Evolutionary conservation across 768 basidiomycete species (phyloP), one percentile per base, ranked within the genome.

Genomic region (Neoboletus magnificus): DNA sequence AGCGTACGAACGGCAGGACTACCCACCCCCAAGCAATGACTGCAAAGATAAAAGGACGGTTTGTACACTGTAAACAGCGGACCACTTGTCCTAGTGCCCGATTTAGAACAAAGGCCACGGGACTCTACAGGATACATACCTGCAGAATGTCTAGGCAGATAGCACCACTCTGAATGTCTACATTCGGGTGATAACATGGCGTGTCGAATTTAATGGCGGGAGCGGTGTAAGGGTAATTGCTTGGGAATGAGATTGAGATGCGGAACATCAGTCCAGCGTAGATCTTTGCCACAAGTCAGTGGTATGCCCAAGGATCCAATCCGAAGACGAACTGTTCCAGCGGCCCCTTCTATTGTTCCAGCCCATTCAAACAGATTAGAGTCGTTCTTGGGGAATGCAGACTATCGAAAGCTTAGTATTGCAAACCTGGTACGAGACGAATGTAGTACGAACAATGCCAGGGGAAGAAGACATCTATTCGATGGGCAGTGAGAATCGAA

Each of bases 101-200:
- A 11, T 58, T 61, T 20, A 60, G 56, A 13, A 53, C 53, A 62
- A 44, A 2, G 15, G 20, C 23, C n/a, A 32, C 27, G 32, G 2
- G 15, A 18, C 16, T 23, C 10, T 27, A 20, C 9, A 29, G 1
- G n/a, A 27, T 0, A 68, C 74, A 16, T 55, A 84, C 90, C 80
- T 94, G 90, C 44, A 95, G 74, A 63, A 96, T 94, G 67, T 95
- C 92, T 41, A 93, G 76, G 70, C 90, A 93, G 60, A 93, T 92
- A 22, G 86, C 81, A 36, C 89, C 89, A 39, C 82, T 79, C 15
- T 72, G 76, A 46, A 93, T 81, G 69, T 93, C 91, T 35, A 95
- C 89, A 63, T 95, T 95, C 9, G 93, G 93, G 65, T 96, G 93
- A 74, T 82, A 95, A 74, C 92, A 93, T 7, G 91, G 89, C 5